Conservation (phyloP, 257 asterid species). For the Solanum rostratum region DNA sequence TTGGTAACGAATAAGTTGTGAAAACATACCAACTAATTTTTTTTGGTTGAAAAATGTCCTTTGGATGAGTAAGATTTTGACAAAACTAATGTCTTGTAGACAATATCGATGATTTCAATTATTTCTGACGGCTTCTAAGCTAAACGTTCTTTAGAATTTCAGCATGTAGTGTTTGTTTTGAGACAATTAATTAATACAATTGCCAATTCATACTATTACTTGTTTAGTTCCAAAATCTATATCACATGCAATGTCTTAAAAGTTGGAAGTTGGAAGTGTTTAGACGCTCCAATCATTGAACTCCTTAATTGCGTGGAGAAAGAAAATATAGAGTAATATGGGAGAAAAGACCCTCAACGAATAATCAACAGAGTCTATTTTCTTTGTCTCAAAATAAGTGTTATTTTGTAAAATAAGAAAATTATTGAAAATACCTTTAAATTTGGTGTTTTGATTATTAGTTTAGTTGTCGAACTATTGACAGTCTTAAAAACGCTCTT, state of each 20-base stretch:
- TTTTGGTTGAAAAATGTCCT: background rate
- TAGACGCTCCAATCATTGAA: background rate
- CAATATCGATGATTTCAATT: background rate
- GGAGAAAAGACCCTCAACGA: background rate
- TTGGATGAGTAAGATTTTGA: background rate
- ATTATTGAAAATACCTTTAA: too few relatives aligned
- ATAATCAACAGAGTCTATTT: background rate
- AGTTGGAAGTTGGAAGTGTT: slow-evolving; percentile 20
- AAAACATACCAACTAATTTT: background rate
- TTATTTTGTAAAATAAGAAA: too few relatives aligned
- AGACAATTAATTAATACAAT: background rate
- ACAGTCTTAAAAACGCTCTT: too few relatives aligned
- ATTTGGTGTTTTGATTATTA: too few relatives aligned
- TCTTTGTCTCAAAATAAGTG: too few relatives aligned
- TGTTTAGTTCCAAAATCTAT: background rate
- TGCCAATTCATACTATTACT: background rate
- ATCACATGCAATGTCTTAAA: background rate
- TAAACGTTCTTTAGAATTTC: background rate
- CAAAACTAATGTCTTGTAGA: background rate
- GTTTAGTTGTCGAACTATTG: too few relatives aligned
- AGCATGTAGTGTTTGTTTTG: background rate
- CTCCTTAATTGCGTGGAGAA: background rate
- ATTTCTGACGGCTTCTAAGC: background rate
- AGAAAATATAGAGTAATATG: background rate
- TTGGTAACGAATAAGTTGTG: background rate